Evolutionary conservation across 1,139 yeast species (phyloP).

Genomic region (Pichia sp.): DNA sequence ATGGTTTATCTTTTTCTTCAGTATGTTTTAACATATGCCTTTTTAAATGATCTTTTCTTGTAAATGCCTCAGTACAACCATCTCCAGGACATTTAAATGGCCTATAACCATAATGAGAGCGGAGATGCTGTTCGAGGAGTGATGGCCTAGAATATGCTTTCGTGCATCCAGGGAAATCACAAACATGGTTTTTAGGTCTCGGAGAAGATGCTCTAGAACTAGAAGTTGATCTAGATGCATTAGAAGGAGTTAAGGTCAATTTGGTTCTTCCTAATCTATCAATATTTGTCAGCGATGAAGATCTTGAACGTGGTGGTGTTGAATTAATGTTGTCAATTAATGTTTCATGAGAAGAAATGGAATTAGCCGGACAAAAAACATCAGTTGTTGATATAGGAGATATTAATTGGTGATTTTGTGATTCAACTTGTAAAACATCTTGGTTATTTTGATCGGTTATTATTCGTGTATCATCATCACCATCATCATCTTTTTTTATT

Average conservation of each 20-base stretch:
- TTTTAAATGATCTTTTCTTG: constrained; percentile 71
- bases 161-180: constrained; percentile 59
- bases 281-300: constrained; percentile 3
- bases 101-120: constrained; percentile 73
- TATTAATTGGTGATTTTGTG: background rate
- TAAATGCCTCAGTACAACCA: constrained; percentile 60
- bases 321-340: background rate
- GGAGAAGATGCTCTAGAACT: constrained; percentile 13
- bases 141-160: constrained; percentile 82
- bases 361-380: background rate
- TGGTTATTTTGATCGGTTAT: too few species aligned
- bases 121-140: constrained; percentile 69
- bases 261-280: constrained; percentile 1
- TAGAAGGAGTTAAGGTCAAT: constrained; percentile 31
- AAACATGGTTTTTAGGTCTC: constrained; percentile 46
- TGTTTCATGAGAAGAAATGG: background rate
- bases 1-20: constrained; percentile 57
- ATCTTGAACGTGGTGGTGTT: constrained; percentile 5
- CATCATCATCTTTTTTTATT: background rate
- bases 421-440: background rate
- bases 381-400: background rate
- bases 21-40: constrained; percentile 66
- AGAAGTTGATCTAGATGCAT: constrained; percentile 30
- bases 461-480: background rate
- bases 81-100: constrained; percentile 58